Evolutionary conservation across 2,329 filamentous ascomycete genomes (phyloP).

Genomic region (Pezicula radicicola): DNA sequence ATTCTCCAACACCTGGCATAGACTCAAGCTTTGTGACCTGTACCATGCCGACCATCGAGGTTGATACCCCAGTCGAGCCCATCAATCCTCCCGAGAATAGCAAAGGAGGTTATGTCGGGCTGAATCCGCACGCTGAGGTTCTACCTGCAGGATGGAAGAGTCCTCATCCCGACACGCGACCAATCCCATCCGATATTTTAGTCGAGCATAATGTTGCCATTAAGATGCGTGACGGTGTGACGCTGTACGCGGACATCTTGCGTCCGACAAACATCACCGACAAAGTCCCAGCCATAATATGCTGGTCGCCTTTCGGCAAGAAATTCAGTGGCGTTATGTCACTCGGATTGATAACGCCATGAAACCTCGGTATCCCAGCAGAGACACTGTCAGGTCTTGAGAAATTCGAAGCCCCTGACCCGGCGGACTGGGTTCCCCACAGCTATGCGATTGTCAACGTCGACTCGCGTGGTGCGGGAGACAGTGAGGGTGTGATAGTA

Average conservation of each 20-base stretch:
- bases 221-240: slow-evolving; percentile 15
- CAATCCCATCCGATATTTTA: not conserved
- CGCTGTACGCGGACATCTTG: slow-evolving; percentile 16
- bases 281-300: slow-evolving; percentile 13
- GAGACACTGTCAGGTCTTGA: slow-evolving; percentile 10
- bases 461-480: slow-evolving; percentile 17
- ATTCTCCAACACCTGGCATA: too few species aligned
- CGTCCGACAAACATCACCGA: slow-evolving; percentile 7
- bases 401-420: slow-evolving; percentile 21
- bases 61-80: too few species aligned
- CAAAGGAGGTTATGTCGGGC: not conserved
- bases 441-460: slow-evolving; percentile 23
- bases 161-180: not conserved
- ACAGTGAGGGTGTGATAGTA: slow-evolving; percentile 18
- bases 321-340: slow-evolving; percentile 12
- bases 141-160: slow-evolving; percentile 5
- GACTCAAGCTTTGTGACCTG: too few species aligned
- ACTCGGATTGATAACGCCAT: slow-evolving; percentile 16
- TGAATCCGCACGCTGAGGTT: not conserved
- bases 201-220: slow-evolving; percentile 11
- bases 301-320: slow-evolving; percentile 19
- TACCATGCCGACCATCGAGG: too few species aligned
- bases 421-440: slow-evolving; percentile 17
- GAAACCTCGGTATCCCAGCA: not conserved
- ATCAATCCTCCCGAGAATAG: slow-evolving; percentile 1